Base-by-base conservation (phyloP, 371 early-diverging fungal species). In the Mucor lusitanicus region DNA sequence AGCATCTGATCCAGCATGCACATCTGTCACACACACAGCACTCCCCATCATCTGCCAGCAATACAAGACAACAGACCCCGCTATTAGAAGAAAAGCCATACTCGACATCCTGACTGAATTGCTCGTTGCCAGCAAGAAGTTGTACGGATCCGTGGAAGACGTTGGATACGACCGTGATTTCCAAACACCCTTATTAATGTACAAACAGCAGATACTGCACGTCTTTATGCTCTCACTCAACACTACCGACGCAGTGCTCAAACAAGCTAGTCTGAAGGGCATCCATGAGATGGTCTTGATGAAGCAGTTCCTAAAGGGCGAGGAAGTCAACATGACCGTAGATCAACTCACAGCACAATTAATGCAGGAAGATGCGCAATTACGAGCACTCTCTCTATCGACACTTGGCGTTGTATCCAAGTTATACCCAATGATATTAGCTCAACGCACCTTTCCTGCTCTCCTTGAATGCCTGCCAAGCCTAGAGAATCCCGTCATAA, bases 1-100 rank as follows among this genome's bases (percentile, higher is more conserved):
- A 50, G 87, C 91, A 32, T 90, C 87, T 9, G 88, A 90, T 67
- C 88, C 90, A 39, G 88, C 90, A 1, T 91, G 85, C 61, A 85
- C 85, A 23, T 77, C 83, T 6, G 80, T 90, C 12, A 82, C 87
- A 3, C 72, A 83, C 32, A 75, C 82, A 0, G 78, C 85, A 5
- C 65, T 87, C 19, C 86, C 87, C 2, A 71, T 44, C 59, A 87
- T 70, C 56, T 88, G 55, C 67, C 80, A 68, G 17, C 78, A 82
- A n/a, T 80, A 81, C 50, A 68, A 68, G 7, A 42, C 74, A 27
- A 79, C 82, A 27, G 78, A 82, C 25, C 72, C 82, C 25, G 64
- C 85, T 6, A 76, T 85, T 21, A 69, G 80, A 61, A 83, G 85
- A 65, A 90, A 87, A 48, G 83, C 86, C 0, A 64, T 87, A 23